Base-by-base conservation (phyloP, 176 grass and related monocot species). In the Oryza rufipogon region DNA sequence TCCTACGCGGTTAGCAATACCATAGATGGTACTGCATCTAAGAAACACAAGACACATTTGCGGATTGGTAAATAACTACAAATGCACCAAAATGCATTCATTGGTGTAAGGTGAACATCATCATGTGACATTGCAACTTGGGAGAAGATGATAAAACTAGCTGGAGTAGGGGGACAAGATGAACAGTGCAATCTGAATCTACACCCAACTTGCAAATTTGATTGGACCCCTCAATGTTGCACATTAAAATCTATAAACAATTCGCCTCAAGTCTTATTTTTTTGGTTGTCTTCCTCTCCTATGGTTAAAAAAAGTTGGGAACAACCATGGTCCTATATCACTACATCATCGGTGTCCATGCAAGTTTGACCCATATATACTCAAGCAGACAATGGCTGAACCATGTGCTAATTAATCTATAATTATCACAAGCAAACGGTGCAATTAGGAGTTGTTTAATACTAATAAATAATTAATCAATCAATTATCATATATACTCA, bases 51-150 rank as follows among this genome's bases (percentile, higher is more conserved):
- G n/a, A 39, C 38, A 6, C 6, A 39, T 39, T 41, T 41, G 6
- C 0, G 20, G 3, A 7, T 1, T 54, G 13, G 42, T 44, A 44
- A 44, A 16, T 14, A 54, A 54, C 51, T n/a, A 9, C 20, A 22
- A 9, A 61, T n/a, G 0, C 6, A 9, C 17, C 5, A 20, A 61
- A 60, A 38, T 48, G 81, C 48, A 67, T 52, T 39, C 71, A 36
- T 26, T 15, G 54, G 3, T 44, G 75, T 64, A 74, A n/a, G 25
- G 19, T 11, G 19, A 28, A 3, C 10, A 4, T n/a, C 75, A 66
- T 1, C 71, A 76, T 54, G 72, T 87, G 72, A 70, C 7, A 11
- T 0, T n/a, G 77, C 87, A 75, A 73, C 20, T 89, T 70, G 82
- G 20, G 46, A 16, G 63, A 80, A 69, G 20, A 66, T 5, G 76